Percentiles rank a stretch among this genome's conserved stretches.
phyloP scores from a whole-genome alignment of 345 rosid genomes.

The Corymbia maculata region DNA sequence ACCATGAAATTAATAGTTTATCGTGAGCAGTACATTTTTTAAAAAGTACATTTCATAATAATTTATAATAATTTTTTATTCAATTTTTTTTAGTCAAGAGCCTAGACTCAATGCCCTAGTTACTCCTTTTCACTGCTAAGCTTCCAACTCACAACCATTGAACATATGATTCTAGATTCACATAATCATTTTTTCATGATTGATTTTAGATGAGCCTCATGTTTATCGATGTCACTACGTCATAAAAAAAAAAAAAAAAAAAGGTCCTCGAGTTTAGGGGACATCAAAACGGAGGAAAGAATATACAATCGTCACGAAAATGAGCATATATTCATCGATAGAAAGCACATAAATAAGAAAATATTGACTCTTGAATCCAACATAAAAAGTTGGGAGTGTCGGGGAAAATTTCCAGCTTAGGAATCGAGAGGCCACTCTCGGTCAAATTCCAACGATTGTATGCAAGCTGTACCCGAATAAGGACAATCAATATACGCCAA shows the following conservation, averaged over 20 bases:
- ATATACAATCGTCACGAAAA: neutral
- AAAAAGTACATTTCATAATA: no score
- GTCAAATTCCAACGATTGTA: accelerated
- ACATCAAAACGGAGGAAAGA: neutral
- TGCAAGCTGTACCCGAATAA: no score
- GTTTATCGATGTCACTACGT: neutral
- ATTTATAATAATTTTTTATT: no score
- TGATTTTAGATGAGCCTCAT: neutral
- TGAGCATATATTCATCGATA: neutral
- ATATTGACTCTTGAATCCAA: neutral
- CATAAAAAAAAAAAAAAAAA: neutral
- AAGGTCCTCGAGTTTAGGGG: neutral
- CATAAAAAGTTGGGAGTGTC: neutral
- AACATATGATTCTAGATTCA: neutral
- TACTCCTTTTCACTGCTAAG: neutral
- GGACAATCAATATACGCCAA: accelerated
- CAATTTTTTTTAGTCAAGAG: no score
- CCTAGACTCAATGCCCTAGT: neutral
- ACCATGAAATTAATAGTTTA: no score
- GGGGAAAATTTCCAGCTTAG: neutral
- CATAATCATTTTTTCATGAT: neutral
- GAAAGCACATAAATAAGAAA: neutral
- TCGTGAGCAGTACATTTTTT: no score
- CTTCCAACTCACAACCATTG: neutral
- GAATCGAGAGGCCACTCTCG: neutral